Evolutionary conservation across 2,329 filamentous ascomycete species (phyloP).

Genomic region (Karstenula rhodostoma): DNA sequence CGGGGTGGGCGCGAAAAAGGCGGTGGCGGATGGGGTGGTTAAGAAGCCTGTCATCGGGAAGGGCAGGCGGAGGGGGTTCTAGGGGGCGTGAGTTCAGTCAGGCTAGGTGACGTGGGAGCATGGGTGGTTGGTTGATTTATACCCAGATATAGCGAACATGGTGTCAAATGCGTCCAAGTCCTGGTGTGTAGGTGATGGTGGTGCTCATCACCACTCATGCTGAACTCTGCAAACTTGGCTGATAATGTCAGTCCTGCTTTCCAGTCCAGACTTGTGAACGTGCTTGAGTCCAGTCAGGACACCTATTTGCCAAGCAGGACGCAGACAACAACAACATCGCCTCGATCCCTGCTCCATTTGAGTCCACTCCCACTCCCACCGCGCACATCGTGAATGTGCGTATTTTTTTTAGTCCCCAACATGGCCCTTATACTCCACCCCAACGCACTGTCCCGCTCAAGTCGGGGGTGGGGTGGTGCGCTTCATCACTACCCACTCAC

Average conservation of each 20-base stretch:
- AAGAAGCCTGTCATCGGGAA: constrained; percentile 49
- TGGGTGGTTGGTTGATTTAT: neutral
- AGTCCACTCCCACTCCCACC: neutral
- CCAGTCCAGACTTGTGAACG: too few relatives aligned
- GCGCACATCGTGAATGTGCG: neutral
- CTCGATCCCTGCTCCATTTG: neutral
- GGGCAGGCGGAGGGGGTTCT: constrained; percentile 30
- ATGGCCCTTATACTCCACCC: too few relatives aligned
- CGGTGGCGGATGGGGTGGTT: constrained; percentile 49
- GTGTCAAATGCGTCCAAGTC: neutral
- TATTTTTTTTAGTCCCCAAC: too few relatives aligned
- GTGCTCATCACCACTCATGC: neutral
- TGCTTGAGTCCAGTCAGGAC: too few relatives aligned
- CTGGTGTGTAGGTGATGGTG: neutral
- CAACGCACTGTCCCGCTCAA: too few relatives aligned
- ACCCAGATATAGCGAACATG: neutral
- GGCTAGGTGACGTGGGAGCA: neutral
- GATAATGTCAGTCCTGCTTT: too few relatives aligned
- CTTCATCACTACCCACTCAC: too few relatives aligned
- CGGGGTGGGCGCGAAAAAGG: constrained; percentile 36
- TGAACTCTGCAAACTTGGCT: too few relatives aligned
- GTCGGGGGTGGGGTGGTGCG: too few relatives aligned
- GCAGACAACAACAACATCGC: neutral
- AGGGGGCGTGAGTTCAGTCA: neutral
- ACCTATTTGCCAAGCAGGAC: neutral